Evolutionary conservation across 2,329 filamentous ascomycete species (phyloP).

Genomic region (Chaetoscypha palmicola): DNA sequence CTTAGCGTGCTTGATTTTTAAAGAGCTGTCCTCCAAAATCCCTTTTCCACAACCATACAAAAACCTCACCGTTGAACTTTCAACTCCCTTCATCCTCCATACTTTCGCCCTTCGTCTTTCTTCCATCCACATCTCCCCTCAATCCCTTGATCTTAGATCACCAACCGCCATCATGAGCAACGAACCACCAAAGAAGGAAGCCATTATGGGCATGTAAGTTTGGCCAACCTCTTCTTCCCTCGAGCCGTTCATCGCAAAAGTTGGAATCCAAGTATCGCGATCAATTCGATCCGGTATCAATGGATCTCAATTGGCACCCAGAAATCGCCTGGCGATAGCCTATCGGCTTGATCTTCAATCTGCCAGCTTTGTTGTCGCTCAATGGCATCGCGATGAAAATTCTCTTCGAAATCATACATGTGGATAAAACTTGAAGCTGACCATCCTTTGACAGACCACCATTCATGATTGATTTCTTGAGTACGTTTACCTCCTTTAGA

Average conservation of each 20-base stretch:
- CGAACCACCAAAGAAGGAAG: constrained; percentile 47
- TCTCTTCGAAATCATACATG: constrained; percentile 8
- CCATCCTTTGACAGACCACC: constrained; percentile 47
- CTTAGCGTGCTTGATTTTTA: constrained; percentile 5
- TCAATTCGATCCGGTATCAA: constrained; percentile 22
- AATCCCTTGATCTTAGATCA: constrained; percentile 40
- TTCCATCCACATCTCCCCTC: constrained; percentile 49
- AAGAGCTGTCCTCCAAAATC: constrained; percentile 8
- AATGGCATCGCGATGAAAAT: constrained; percentile 20
- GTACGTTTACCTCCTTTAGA: constrained; percentile 54
- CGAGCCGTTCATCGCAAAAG: constrained; percentile 11
- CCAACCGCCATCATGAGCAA: constrained; percentile 35
- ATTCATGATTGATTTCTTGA: constrained; percentile 98
- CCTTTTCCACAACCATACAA: constrained; percentile 19
- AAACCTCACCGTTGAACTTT: constrained; percentile 15
- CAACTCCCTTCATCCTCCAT: constrained; percentile 15
- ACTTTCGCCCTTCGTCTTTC: constrained; percentile 22
- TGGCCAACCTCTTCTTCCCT: constrained; percentile 24
- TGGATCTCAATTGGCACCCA: constrained; percentile 22
- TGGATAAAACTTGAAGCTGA: constrained; percentile 20
- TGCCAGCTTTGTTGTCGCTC: constrained; percentile 18
- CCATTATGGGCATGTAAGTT: constrained; percentile 62
- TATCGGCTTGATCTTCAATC: constrained; percentile 4
- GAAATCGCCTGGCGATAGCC: constrained; percentile 14
- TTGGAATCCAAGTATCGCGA: constrained; percentile 15